These are phyloP conservation scores for Pichia californica DNA, from an alignment of 805 yeast genomes.

Conservation along the genomic window DNA sequence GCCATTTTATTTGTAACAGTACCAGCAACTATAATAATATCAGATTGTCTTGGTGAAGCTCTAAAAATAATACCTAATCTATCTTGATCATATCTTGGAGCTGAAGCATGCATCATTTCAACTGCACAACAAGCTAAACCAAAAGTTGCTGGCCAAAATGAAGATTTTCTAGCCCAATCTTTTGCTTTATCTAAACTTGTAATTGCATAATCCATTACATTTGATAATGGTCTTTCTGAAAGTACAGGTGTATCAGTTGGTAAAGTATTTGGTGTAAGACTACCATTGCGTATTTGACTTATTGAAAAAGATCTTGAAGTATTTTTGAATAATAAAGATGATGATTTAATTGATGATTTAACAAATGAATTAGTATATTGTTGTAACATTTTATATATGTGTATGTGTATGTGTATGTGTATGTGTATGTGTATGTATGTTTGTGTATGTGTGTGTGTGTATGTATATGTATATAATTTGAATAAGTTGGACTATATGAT, in stretches of 20 bases:
- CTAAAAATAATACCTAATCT: slow-evolving; percentile 88
- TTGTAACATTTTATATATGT: slow-evolving; percentile 3
- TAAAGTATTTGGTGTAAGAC: slow-evolving; percentile 40
- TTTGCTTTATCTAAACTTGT: slow-evolving; percentile 78
- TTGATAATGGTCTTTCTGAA: slow-evolving; percentile 52
- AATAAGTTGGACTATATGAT: too few relatives aligned
- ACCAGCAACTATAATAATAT: slow-evolving; percentile 89
- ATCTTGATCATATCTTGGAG: slow-evolving; percentile 89
- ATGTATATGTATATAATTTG: too few relatives aligned
- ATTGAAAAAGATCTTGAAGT: slow-evolving; percentile 7
- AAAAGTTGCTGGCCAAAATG: slow-evolving; percentile 90
- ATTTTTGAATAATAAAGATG: background rate
- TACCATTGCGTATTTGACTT: slow-evolving; percentile 11
- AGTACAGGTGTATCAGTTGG: slow-evolving; percentile 68
- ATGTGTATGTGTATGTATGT: background rate
- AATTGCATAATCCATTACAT: slow-evolving; percentile 71
- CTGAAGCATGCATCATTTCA: slow-evolving; percentile 91
- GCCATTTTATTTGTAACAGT: slow-evolving; percentile 91
- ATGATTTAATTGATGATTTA: background rate
- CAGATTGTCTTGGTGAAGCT: slow-evolving; percentile 90
- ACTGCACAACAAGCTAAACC: slow-evolving; percentile 93
- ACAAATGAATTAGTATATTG: slow-evolving; percentile 1
- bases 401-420: background rate
- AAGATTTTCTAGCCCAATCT: slow-evolving; percentile 87
- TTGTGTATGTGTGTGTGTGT: too few relatives aligned